phyloP scores from a whole-genome alignment of 1,284 basidiomycete species.

The Leccinum subspadiceum region DNA sequence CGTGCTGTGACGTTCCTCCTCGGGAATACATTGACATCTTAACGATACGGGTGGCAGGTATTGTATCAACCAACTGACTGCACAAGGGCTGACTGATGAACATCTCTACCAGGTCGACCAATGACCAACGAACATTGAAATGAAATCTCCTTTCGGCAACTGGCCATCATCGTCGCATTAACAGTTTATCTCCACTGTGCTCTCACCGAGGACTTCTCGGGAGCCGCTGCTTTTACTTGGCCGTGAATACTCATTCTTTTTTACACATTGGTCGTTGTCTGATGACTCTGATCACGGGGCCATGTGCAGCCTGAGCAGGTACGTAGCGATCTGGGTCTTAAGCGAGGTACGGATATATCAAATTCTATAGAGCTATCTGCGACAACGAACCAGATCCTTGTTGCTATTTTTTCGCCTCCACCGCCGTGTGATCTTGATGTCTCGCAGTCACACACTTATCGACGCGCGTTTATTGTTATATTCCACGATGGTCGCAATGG shows the following conservation, averaged over 20 bases:
- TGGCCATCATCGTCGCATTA: conserved; percentile 4
- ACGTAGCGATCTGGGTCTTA: neutral
- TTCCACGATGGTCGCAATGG: neutral
- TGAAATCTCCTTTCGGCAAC: neutral
- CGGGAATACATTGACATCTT: neutral
- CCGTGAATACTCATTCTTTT: neutral
- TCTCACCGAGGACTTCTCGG: neutral
- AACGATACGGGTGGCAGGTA: neutral
- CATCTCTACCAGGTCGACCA: neutral
- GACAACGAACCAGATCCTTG: neutral
- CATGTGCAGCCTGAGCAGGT: neutral
- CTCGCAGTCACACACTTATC: neutral
- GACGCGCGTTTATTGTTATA: neutral
- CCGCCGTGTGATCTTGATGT: neutral
- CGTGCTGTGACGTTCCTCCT: conserved; percentile 2
- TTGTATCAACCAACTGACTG: neutral
- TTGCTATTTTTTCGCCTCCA: neutral
- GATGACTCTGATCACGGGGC: neutral
- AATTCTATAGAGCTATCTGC: neutral
- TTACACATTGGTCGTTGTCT: neutral
- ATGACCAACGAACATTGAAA: neutral
- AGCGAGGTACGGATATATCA: neutral
- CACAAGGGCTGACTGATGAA: neutral
- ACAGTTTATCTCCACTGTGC: neutral
- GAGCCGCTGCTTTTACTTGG: neutral